Evolutionary conservation across 23 red algal species (phyloP).

Genomic region (Agarophyton chilense): DNA sequence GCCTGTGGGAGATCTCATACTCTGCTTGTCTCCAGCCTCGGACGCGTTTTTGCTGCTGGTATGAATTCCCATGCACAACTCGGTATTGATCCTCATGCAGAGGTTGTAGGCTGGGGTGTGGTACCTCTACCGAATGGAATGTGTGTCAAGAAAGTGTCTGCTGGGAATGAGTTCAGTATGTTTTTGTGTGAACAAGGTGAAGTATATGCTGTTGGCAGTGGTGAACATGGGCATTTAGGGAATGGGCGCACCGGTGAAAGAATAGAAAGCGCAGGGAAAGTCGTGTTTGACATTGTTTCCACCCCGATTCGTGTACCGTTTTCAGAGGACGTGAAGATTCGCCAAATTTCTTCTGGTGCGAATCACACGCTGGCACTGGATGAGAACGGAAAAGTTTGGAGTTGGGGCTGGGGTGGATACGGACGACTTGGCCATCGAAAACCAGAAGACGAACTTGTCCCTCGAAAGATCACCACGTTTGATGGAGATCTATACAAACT

Average conservation of each 20-base stretch:
- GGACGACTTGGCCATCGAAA: constrained; percentile 66
- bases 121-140: constrained; percentile 12
- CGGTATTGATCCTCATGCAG: neutral
- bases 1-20: constrained; percentile 51
- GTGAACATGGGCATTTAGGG: constrained; percentile 67
- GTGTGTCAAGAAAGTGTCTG: constrained; percentile 9
- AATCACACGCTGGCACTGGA: constrained; percentile 60
- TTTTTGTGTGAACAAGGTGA: constrained; percentile 26
- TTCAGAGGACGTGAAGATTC: constrained; percentile 22
- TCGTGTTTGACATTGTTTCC: constrained; percentile 47
- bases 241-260: constrained; percentile 63
- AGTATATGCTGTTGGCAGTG: constrained; percentile 65
- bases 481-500: constrained; percentile 27
- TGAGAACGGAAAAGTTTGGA: constrained; percentile 68
- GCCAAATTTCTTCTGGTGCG: constrained; percentile 47
- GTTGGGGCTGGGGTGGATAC: constrained; percentile 72
- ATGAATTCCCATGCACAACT: constrained; percentile 60
- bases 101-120: neutral
- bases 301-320: constrained; percentile 33
- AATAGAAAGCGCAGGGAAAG: constrained; percentile 29
- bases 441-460: constrained; percentile 59
- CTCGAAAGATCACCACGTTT: constrained; percentile 30
- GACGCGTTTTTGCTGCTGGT: constrained; percentile 49
- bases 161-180: constrained; percentile 61
- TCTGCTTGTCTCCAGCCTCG: constrained; percentile 27